These are phyloP conservation scores for Aegilops longissima DNA, from an alignment of 176 grass and related monocot species.

Conservation along the genomic window DNA sequence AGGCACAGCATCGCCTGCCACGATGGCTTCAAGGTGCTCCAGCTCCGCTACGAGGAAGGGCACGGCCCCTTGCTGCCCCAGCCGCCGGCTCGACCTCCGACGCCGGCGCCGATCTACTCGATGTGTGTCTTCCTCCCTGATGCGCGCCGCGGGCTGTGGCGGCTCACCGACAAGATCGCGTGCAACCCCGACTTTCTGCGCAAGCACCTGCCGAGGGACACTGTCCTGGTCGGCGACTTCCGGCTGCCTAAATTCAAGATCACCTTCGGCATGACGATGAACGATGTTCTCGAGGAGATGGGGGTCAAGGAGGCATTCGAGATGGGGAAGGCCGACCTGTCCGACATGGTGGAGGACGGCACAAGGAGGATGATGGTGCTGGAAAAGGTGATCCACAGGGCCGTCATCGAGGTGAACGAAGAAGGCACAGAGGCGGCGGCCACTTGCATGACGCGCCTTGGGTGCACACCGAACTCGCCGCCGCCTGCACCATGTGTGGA, in stretches of 20 bases:
- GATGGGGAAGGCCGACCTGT: neutral
- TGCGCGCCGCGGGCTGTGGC: neutral
- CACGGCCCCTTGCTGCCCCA: neutral
- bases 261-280: neutral
- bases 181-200: slow-evolving; percentile 1
- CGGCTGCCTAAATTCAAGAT: neutral
- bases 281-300: neutral
- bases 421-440: neutral
- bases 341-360: neutral
- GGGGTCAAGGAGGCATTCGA: neutral
- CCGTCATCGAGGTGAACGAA: neutral
- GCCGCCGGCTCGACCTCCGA: no score
- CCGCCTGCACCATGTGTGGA: neutral
- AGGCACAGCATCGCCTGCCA: neutral
- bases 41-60: neutral
- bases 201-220: neutral
- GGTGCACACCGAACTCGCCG: neutral
- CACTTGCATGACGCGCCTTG: neutral
- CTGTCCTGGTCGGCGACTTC: neutral
- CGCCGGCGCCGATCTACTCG: neutral
- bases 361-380: neutral
- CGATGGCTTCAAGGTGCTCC: slow-evolving; percentile 36
- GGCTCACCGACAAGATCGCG: neutral
- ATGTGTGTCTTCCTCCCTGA: slow-evolving; percentile 34
- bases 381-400: neutral